Conservation (phyloP, 371 early-diverging fungal genomes). For the Blastocladiella emersonii region DNA sequence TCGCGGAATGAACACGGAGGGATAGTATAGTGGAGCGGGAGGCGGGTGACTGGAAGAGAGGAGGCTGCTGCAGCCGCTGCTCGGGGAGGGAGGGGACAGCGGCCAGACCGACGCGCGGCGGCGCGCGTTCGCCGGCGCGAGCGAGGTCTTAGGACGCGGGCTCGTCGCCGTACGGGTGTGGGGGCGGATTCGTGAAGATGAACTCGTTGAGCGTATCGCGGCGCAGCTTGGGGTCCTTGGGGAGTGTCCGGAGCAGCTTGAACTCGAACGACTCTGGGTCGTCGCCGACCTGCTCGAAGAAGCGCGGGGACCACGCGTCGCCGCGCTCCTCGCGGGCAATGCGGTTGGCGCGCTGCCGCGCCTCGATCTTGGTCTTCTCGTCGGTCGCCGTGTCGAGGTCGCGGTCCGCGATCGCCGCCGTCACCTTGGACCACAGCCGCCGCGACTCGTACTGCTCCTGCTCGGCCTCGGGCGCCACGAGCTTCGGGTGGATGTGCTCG, state of each 20-base stretch:
- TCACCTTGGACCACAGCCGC: conserved; percentile 69
- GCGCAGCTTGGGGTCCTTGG: neutral
- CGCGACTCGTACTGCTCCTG: conserved; percentile 78
- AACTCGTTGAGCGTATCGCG: neutral
- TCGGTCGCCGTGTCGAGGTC: conserved; percentile 64
- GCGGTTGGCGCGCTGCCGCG: conserved; percentile 54
- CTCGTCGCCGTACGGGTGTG: conserved; percentile 1
- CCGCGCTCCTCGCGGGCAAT: conserved; percentile 38
- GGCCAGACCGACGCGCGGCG: too few species aligned
- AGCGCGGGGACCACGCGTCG: conserved; percentile 20
- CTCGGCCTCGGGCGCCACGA: conserved; percentile 47
- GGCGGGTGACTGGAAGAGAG: too few species aligned
- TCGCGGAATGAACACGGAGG: too few species aligned
- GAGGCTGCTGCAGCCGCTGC: too few species aligned
- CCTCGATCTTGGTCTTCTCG: conserved; percentile 72
- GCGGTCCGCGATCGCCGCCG: conserved; percentile 48
- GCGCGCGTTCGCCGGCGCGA: too few species aligned
- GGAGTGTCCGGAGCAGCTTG: neutral
- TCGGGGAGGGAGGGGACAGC: too few species aligned
- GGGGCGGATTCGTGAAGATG: conserved; percentile 7
- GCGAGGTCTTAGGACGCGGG: too few species aligned
- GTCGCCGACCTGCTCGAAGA: conserved; percentile 22
- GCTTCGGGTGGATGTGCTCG: conserved; percentile 49
- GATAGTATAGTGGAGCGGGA: too few species aligned
- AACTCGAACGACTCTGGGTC: conserved; percentile 4